Conservation (phyloP, 805 yeast species). For the Yamadazyma nakazawae region DNA sequence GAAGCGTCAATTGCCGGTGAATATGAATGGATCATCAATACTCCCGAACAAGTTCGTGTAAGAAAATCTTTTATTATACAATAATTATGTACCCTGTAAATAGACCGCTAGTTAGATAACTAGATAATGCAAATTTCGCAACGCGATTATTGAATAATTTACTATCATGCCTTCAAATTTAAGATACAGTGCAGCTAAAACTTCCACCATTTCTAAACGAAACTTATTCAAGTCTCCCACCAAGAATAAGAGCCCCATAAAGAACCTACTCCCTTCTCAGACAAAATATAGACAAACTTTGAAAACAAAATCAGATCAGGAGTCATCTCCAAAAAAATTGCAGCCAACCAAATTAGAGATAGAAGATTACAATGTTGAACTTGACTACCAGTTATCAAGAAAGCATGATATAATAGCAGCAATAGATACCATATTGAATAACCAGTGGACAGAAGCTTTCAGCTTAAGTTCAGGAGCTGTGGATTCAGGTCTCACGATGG, state of each 20-base stretch:
- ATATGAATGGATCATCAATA: constrained; percentile 25
- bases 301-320: not conserved
- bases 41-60: constrained; percentile 23
- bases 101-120: not conserved
- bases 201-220: constrained; percentile 29
- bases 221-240: constrained; percentile 22
- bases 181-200: constrained; percentile 38
- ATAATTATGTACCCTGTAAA: constrained; percentile 4
- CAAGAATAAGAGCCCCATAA: constrained; percentile 22
- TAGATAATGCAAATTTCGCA: constrained; percentile 8
- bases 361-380: constrained; percentile 35
- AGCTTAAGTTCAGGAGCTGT: constrained; percentile 22
- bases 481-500: constrained; percentile 15
- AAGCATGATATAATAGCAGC: constrained; percentile 30
- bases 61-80: constrained; percentile 1
- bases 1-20: constrained; percentile 24
- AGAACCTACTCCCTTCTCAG: constrained; percentile 26
- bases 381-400: constrained; percentile 36
- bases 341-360: constrained; percentile 4
- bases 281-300: constrained; percentile 19
- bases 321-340: constrained; percentile 3
- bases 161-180: constrained; percentile 20
- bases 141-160: not conserved
- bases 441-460: constrained; percentile 39
- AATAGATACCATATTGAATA: constrained; percentile 28